phyloP scores from a whole-genome alignment of 129 eudicot species.

The Erigeron canadensis region DNA sequence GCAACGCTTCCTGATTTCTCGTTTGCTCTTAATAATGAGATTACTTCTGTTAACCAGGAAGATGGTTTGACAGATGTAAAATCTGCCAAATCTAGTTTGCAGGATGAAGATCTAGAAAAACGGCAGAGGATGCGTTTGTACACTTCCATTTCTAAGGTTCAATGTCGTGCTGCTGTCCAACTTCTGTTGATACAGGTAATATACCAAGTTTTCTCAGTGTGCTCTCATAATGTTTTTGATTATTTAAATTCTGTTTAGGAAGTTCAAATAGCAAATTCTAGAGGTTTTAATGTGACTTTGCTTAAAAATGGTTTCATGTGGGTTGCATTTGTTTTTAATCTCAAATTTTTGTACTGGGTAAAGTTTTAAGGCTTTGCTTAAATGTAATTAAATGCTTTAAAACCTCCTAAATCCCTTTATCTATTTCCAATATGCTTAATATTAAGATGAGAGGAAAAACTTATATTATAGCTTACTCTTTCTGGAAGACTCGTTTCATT shows the following conservation, averaged over 20 bases:
- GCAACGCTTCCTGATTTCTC: slow-evolving; percentile 83
- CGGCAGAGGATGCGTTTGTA: slow-evolving; percentile 40
- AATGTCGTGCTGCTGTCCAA: slow-evolving; percentile 70
- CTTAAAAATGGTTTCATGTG: neutral
- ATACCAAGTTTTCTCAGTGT: neutral
- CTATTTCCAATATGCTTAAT: too few species aligned
- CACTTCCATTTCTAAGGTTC: slow-evolving; percentile 53
- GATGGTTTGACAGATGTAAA: slow-evolving; percentile 40
- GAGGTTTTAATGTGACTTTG: neutral
- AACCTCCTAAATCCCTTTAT: too few species aligned
- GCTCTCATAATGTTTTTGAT: neutral
- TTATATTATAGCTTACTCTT: too few species aligned
- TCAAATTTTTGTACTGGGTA: neutral
- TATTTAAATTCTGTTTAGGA: neutral
- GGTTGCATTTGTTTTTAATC: neutral
- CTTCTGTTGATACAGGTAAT: slow-evolving; percentile 72
- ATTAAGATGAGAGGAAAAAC: too few species aligned
- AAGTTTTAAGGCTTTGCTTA: neutral
- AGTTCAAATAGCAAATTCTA: neutral
- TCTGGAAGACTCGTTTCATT: too few species aligned
- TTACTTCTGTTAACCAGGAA: slow-evolving; percentile 37
- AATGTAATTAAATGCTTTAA: neutral
- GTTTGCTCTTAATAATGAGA: slow-evolving; percentile 45
- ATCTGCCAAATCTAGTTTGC: slow-evolving; percentile 36
- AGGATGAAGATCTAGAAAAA: slow-evolving; percentile 42